A percentile compares a stretch with the other conserved stretches of the same genome.
phyloP scores from a whole-genome alignment of 2,329 filamentous ascomycete genomes.

The Lojkania enalia region DNA sequence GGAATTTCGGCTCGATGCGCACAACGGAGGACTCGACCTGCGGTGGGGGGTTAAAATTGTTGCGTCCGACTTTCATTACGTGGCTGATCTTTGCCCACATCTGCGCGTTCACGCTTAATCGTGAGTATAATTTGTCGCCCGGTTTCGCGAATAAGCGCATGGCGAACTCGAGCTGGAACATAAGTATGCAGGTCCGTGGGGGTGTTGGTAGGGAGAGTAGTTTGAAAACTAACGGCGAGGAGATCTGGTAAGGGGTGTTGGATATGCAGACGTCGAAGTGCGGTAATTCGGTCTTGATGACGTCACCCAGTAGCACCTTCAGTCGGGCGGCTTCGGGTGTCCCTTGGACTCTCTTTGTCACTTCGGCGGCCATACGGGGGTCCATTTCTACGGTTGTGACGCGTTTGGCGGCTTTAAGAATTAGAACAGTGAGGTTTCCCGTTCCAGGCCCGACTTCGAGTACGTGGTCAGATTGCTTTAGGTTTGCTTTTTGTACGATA shows the following conservation, averaged over 20 bases:
- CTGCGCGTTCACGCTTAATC: slow-evolving; percentile 90
- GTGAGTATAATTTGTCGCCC: slow-evolving; percentile 84
- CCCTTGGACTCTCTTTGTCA: slow-evolving; percentile 91
- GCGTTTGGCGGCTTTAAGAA: slow-evolving; percentile 83
- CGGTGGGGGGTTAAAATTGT: slow-evolving; percentile 95
- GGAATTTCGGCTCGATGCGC: slow-evolving; percentile 83
- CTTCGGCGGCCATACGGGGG: slow-evolving; percentile 92
- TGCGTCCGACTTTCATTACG: slow-evolving; percentile 91
- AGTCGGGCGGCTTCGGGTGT: slow-evolving; percentile 76
- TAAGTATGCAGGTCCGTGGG: slow-evolving; percentile 83
- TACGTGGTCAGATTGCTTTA: slow-evolving; percentile 86
- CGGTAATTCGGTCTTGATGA: slow-evolving; percentile 80
- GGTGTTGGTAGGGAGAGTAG: slow-evolving; percentile 80
- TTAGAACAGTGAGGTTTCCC: slow-evolving; percentile 80
- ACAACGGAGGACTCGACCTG: slow-evolving; percentile 91
- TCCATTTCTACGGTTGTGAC: slow-evolving; percentile 89
- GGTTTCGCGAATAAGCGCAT: slow-evolving; percentile 86
- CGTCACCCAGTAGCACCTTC: slow-evolving; percentile 87
- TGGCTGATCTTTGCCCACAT: slow-evolving; percentile 77
- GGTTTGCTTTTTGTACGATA: slow-evolving; percentile 81
- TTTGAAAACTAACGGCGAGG: slow-evolving; percentile 87
- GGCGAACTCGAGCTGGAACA: slow-evolving; percentile 96
- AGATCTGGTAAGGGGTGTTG: slow-evolving; percentile 80
- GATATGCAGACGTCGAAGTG: slow-evolving; percentile 80
- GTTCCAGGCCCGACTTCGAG: slow-evolving; percentile 92